phyloP scores from a whole-genome alignment of 1,284 basidiomycete species.

The Stereum hirsutum region DNA sequence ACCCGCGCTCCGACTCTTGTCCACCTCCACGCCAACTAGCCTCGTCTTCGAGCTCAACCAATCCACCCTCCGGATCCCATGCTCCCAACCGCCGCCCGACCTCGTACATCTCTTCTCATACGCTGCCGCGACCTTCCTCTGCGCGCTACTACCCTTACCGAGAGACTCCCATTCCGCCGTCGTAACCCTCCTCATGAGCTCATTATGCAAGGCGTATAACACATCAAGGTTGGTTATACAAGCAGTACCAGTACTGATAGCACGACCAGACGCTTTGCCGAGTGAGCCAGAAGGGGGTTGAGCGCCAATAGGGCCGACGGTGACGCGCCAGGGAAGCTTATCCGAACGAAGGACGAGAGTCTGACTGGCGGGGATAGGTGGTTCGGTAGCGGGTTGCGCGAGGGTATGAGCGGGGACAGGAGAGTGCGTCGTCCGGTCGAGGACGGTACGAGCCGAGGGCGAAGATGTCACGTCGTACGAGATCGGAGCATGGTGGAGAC shows the following conservation, averaged over 20 bases:
- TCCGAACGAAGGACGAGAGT: slow-evolving; percentile 47
- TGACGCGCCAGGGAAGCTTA: slow-evolving; percentile 53
- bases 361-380: slow-evolving; percentile 33
- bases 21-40: slow-evolving; percentile 53
- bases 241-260: slow-evolving; percentile 17
- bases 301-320: slow-evolving; percentile 26
- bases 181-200: slow-evolving; percentile 46
- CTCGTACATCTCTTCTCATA: slow-evolving; percentile 53
- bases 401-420: slow-evolving; percentile 51
- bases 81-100: slow-evolving; percentile 59
- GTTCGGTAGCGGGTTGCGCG: slow-evolving; percentile 55
- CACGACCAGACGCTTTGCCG: slow-evolving; percentile 12
- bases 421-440: slow-evolving; percentile 43
- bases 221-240: slow-evolving; percentile 55
- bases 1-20: slow-evolving; percentile 30
- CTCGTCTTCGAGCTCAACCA: slow-evolving; percentile 55
- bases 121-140: slow-evolving; percentile 46
- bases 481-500: slow-evolving; percentile 45
- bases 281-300: slow-evolving; percentile 13
- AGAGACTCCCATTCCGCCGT: slow-evolving; percentile 56
- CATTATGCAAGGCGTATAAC: slow-evolving; percentile 47
- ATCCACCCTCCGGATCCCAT: slow-evolving; percentile 55
- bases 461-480: slow-evolving; percentile 51
- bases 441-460: slow-evolving; percentile 47
- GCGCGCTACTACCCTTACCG: slow-evolving; percentile 40